A percentile compares a stretch with the other conserved stretches of the same genome.
These are phyloP conservation scores for Saturnispora serradocipensis DNA, from an alignment of 805 yeast genomes.

Conservation along the genomic window DNA sequence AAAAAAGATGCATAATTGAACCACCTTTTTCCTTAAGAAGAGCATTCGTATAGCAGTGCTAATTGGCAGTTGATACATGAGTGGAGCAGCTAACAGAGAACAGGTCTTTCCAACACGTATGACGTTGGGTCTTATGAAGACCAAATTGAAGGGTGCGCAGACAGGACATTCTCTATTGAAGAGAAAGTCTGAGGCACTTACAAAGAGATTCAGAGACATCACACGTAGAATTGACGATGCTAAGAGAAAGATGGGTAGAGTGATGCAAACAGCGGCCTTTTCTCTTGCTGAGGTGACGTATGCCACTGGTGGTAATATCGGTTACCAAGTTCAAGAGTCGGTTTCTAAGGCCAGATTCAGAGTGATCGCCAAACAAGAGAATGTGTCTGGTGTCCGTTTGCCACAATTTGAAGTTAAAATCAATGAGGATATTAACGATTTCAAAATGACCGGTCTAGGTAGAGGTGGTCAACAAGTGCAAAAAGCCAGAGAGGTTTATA, in stretches of 20 bases:
- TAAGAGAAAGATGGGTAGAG: conserved; percentile 94
- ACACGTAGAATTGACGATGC: conserved; percentile 91
- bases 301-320: conserved; percentile 94
- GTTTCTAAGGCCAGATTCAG: conserved; percentile 82
- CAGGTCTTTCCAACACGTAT: conserved; percentile 96
- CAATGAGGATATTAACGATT: conserved; percentile 82
- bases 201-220: conserved; percentile 92
- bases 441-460: conserved; percentile 93
- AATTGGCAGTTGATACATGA: conserved; percentile 2
- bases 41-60: not conserved
- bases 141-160: conserved; percentile 92
- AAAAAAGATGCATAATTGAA: not conserved
- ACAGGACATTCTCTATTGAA: conserved; percentile 91
- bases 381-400: conserved; percentile 89
- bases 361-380: conserved; percentile 87
- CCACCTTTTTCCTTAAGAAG: not conserved
- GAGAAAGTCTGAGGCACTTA: conserved; percentile 93
- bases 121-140: conserved; percentile 93
- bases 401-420: conserved; percentile 87
- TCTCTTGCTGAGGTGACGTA: conserved; percentile 95
- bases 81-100: conserved; percentile 44
- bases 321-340: conserved; percentile 91
- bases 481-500: conserved; percentile 85
- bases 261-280: conserved; percentile 97
- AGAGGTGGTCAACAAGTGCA: conserved; percentile 98